Percentiles rank a stretch among this genome's conserved stretches.
phyloP scores from a whole-genome alignment of 1,284 basidiomycete genomes.

The Cryptococcus sp. region DNA sequence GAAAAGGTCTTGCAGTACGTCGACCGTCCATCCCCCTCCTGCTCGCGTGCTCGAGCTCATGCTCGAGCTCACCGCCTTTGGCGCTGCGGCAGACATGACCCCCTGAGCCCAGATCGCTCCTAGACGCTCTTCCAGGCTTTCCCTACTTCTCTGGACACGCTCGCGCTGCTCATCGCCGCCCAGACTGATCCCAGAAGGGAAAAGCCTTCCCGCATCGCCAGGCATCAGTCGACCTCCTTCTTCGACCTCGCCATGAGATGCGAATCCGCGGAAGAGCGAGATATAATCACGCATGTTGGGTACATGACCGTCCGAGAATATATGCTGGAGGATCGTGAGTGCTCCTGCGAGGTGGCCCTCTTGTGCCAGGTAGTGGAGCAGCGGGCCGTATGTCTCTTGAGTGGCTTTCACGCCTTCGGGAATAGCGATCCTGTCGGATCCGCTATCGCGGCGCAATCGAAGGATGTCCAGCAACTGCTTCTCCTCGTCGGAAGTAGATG shows the following conservation, averaged over 20 bases:
- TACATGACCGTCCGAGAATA: conserved; percentile 58
- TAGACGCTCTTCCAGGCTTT: conserved; percentile 14
- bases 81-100: not conserved
- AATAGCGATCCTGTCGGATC: conserved; percentile 9
- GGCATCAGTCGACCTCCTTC: not conserved
- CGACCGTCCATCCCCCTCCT: conserved; percentile 27
- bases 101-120: conserved; percentile 34
- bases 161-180: not conserved
- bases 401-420: conserved; percentile 59
- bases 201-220: conserved; percentile 13
- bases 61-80: not conserved
- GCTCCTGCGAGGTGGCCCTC: conserved; percentile 66
- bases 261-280: conserved; percentile 74
- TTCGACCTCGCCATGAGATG: conserved; percentile 51
- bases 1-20: conserved; percentile 35
- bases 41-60: not conserved
- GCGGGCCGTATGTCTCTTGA: conserved; percentile 65
- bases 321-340: conserved; percentile 67
- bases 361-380: conserved; percentile 69
- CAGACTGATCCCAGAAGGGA: not conserved
- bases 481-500: conserved; percentile 4
- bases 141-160: not conserved
- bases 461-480: not conserved
- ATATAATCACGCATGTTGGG: conserved; percentile 59
- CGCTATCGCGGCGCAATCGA: not conserved